Evolutionary conservation across 164 flowering plant species (phyloP).

Genomic region (Brasenia schreberi): DNA sequence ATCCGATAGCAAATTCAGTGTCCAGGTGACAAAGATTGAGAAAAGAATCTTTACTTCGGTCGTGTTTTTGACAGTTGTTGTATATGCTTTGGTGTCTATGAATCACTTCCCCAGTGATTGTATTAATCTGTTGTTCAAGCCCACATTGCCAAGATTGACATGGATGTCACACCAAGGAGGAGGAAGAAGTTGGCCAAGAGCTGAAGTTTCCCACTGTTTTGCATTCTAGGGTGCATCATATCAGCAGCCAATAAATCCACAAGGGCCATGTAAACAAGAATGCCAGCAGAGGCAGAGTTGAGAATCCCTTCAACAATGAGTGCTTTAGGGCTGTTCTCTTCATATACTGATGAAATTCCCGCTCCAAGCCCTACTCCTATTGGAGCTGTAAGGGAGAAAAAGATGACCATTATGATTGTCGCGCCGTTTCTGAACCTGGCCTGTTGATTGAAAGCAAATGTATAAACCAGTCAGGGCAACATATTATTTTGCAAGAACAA

Average conservation of each 20-base stretch:
- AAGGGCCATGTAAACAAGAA: conserved; percentile 20
- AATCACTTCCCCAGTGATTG: too few relatives aligned
- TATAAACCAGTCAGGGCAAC: background rate
- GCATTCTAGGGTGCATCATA: conserved; percentile 18
- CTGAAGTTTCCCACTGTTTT: conserved; percentile 14
- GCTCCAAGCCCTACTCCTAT: conserved; percentile 15
- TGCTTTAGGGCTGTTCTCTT: conserved; percentile 10
- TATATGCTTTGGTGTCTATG: too few relatives aligned
- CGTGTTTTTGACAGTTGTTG: too few relatives aligned
- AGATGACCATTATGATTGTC: conserved; percentile 8
- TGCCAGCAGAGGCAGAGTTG: conserved; percentile 17
- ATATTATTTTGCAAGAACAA: background rate
- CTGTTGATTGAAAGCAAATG: conserved; percentile 2
- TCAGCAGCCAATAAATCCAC: conserved; percentile 23
- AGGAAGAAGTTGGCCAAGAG: conserved; percentile 10
- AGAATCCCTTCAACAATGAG: conserved; percentile 15
- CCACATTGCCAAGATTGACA: conserved; percentile 22
- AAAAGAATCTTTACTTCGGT: too few relatives aligned
- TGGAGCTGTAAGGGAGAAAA: conserved; percentile 24
- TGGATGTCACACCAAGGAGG: conserved; percentile 15
- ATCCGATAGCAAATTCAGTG: too few relatives aligned
- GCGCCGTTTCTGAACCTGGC: conserved; percentile 13
- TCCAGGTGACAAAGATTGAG: too few relatives aligned
- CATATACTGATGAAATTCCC: conserved; percentile 9
- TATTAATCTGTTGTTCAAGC: conserved; percentile 3